Evolutionary conservation across 169 alveolate genomes (phyloP), one percentile per base, ranked within the genome.

Genomic region (Cryptosporidium tyzzeri): DNA sequence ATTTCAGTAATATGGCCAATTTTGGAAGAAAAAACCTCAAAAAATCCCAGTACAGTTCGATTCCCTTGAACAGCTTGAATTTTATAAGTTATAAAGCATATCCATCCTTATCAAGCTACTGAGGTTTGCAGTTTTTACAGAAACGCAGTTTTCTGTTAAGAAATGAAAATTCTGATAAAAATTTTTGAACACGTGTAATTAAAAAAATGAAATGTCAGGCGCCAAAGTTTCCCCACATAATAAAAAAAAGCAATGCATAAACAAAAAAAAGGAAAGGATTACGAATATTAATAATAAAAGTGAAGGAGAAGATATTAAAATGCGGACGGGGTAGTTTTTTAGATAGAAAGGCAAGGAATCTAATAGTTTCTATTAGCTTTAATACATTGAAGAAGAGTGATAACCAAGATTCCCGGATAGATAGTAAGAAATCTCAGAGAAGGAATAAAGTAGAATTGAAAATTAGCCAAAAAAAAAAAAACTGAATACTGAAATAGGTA

Each of bases 221-320:
- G 86, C 86, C 86, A 73, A 23, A 21, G 10, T 73, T 26, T 73
- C 86, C 86, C 86, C 86, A 73, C 86, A 73, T 70, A 73, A 12
- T 73, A 53, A 7, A n/a, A 67, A 67, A 23, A 55, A 55, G 67
- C 67, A 55, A 55, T 55, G 67, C 67, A 55, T 18, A 21, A 55
- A 1, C 0, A 33, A 21, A 55, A 55, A n/a, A 67, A n/a, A 67
- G 7, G n/a, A 23, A 55, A 21, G 9, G 8, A 21, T 8, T 23
- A 3, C 16, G 39, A n/a, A 55, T 23, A 55, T 55, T 55, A 55
- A 55, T 55, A 55, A n/a, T 53, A 53, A 8, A 9, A 18, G 29
- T n/a, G 16, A 10, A 26, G n/a, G 67, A 55, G 35, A 55, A 55
- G 12, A 23, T 23, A 23, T 8, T 55, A 55, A 26, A 21, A 55